Evolutionary conservation across 192 early-diverging fungal genomes (phyloP), one percentile per base, ranked within the genome.

Genomic region (Umbelopsis sp.): DNA sequence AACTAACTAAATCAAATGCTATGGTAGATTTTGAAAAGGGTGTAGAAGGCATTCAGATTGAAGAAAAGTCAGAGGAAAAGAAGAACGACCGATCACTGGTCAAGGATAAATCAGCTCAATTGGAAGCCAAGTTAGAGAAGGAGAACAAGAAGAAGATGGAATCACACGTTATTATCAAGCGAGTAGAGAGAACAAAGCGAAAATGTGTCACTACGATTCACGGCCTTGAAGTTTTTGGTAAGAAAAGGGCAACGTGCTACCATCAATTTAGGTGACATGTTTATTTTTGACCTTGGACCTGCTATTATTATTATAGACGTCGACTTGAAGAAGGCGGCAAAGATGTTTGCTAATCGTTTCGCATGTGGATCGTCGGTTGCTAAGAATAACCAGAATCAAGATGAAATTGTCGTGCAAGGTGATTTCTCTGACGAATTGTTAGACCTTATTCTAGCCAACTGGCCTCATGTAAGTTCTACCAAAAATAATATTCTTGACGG

Each of bases 341-440:
- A 99, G 83, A 74, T 89, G 71, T 96, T 99, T 86, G 95, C 97
- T 45, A 94, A 86, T 71, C 94, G 94, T 78, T 99, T 97, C 83
- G 97, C 97, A 17, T 94, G 92, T 78, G 96, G 97, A 44, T 90
- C 94, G n/a, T 95, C 94, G 14, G 92, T 93, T 52, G 85, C 93
- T 52, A 98, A 98, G 86, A 98, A 92, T 77, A 90, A 93, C 70
- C 90, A 93, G 79, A 96, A 96, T 73, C 81, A 76, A 54, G 97
- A 98, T 56, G 97, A 99, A 78, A 96, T 99, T 81, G 91, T 97
- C 26, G 93, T 99, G 8, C 97, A 98, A 76, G 97, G 97, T 71
- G 97, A 99, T 75, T 89, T 96, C 59, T 87, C 90, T 24, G 88
- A 98, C 59, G 97, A 98, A 74, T 88, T 99, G 50, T 84, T 85